Evolutionary conservation across 2,329 filamentous ascomycete genomes (phyloP).

Genomic region (Pseudomassariella vexata): DNA sequence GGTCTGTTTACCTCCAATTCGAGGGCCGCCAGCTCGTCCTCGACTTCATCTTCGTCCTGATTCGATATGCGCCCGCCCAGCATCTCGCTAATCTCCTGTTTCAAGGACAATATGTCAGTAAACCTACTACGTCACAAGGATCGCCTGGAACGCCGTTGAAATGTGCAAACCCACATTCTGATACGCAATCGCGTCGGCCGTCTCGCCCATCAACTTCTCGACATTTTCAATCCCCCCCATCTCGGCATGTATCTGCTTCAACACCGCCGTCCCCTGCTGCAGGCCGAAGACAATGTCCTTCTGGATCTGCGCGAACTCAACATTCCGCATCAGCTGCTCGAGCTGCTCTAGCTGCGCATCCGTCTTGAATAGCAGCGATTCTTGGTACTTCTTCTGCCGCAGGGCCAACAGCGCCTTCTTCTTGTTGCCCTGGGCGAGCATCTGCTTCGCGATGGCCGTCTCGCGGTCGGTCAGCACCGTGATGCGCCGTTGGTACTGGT

Average conservation of each 20-base stretch:
- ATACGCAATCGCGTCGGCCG: conserved; percentile 83
- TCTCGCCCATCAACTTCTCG: conserved; percentile 92
- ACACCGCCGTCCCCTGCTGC: conserved; percentile 82
- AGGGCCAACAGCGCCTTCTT: conserved; percentile 78
- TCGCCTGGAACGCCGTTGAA: too few relatives aligned
- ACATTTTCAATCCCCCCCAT: conserved; percentile 94
- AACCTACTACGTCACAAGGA: too few relatives aligned
- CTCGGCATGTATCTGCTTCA: conserved; percentile 87
- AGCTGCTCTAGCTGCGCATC: conserved; percentile 92
- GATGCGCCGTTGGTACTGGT: conserved; percentile 92
- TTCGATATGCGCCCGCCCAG: conserved; percentile 83
- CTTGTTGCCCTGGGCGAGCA: conserved; percentile 76
- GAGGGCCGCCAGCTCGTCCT: conserved; percentile 84
- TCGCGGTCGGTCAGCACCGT: conserved; percentile 80
- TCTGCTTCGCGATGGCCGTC: conserved; percentile 77
- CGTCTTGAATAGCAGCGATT: conserved; percentile 80
- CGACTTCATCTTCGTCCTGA: conserved; percentile 95
- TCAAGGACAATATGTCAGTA: conserved; percentile 1
- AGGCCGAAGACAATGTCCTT: conserved; percentile 93
- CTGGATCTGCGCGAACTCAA: conserved; percentile 95
- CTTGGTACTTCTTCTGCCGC: conserved; percentile 94
- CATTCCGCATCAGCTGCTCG: conserved; percentile 78
- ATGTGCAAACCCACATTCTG: conserved; percentile 58
- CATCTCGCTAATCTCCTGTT: conserved; percentile 85
- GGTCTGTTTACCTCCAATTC: conserved; percentile 50